Evolutionary conservation across 768 basidiomycete species (phyloP), one percentile per base, ranked within the genome.

Genomic region (Austroboletus eburneus): DNA sequence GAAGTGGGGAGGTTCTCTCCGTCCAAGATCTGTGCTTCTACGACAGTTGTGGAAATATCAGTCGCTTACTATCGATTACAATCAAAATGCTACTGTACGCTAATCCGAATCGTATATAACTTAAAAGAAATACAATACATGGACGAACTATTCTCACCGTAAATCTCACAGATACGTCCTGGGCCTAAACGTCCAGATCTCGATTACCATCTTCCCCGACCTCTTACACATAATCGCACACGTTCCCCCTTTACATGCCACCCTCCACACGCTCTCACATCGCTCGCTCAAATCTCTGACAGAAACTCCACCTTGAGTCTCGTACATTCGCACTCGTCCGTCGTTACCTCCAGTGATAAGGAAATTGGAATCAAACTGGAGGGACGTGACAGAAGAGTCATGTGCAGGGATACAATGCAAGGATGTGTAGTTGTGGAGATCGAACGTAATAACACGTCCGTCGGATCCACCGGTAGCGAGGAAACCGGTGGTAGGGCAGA

Each of bases 381-480:
- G 74, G 8, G 85, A 80, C 0, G 93, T 94, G 20, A 97, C 76
- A 53, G 82, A 79, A 55, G 91, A 82, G 66, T 91, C 89, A 72
- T 96, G 95, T 3, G 94, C 93, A 16, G 87, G 81, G 46, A 95
- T 78, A 7, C 85, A 80, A 60, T 83, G 81, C 27, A 76, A 61
- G 20, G 74, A 67, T 10, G 64, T 63, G 55, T 71, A 75, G 35
- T 61, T 62, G 45, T 56, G 55, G 27, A 87, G 70, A 42, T 79
- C 73, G 65, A 85, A 89, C 39, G 80, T 79, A 54, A 89, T 83
- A 37, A 88, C 83, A 2, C 90, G 82, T 3, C 94, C 94, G 57
- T 95, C 92, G 1, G 92, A 90, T 5, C 86, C 87, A 43, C 89
- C 91, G 0, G 91, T 92, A 23, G 83, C 82, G 48, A 93, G 81